Conservation (phyloP, 2,329 filamentous ascomycete species). For the Colletotrichum theobromicola region DNA sequence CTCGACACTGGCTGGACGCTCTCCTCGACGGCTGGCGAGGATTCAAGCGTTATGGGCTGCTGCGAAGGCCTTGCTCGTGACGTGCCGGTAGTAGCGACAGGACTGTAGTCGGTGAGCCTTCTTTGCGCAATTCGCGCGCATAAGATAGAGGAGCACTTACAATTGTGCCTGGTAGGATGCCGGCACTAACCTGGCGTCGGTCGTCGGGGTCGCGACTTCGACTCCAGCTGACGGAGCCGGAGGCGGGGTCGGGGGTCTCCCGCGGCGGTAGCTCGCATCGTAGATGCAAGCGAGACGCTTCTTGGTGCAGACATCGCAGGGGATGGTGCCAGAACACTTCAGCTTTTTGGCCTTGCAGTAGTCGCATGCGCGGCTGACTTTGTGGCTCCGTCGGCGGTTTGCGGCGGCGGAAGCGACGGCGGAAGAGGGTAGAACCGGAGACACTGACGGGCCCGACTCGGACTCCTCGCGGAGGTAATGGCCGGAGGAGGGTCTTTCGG, state of each 20-base stretch:
- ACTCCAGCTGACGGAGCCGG: background rate
- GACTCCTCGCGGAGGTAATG: background rate
- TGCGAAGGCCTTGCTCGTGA: background rate
- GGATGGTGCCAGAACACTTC: constrained; percentile 40
- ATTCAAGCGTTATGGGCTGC: background rate
- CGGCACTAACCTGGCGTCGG: background rate
- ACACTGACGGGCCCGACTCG: background rate
- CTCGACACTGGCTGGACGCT: constrained; percentile 11
- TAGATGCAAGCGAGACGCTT: constrained; percentile 36
- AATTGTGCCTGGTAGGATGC: background rate
- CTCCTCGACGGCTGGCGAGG: background rate
- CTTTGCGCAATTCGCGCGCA: background rate
- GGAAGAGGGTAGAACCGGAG: background rate
- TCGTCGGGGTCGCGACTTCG: background rate
- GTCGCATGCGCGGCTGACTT: constrained; percentile 43
- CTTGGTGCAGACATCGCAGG: constrained; percentile 35
- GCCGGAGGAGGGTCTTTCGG: background rate
- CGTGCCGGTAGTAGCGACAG: background rate
- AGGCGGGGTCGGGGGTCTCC: constrained; percentile 40
- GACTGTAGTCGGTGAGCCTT: background rate
- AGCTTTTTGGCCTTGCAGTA: constrained; percentile 42
- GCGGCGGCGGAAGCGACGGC: background rate
- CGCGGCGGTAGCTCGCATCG: constrained; percentile 38
- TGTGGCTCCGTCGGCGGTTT: constrained; percentile 26
- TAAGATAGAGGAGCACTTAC: background rate